A percentile compares a stretch with the other conserved stretches of the same genome.
Evolutionary conservation across 768 basidiomycete species (phyloP).

Genomic region (Brasilioporus rufonigricans): DNA sequence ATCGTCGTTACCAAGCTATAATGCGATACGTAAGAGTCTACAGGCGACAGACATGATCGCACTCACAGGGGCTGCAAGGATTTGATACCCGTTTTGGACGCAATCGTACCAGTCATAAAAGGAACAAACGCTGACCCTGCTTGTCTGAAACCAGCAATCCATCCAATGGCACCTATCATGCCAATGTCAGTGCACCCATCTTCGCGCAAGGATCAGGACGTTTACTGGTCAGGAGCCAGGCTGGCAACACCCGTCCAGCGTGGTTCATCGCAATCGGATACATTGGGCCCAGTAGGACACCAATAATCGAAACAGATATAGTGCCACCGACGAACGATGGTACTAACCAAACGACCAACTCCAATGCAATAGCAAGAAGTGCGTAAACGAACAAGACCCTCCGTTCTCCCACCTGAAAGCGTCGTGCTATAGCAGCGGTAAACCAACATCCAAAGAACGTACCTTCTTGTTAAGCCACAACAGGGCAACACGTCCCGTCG

Average conservation of each 20-base stretch:
- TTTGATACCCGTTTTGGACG: constrained; percentile 53
- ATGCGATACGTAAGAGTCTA: background rate
- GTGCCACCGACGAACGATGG: constrained; percentile 52
- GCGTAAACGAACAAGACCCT: no score
- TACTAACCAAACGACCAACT: constrained; percentile 58
- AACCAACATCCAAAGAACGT: background rate
- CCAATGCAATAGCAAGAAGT: constrained; percentile 56
- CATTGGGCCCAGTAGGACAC: constrained; percentile 51
- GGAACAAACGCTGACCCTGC: constrained; percentile 71
- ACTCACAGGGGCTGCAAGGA: constrained; percentile 37
- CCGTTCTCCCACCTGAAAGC: constrained; percentile 50
- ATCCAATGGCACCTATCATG: constrained; percentile 52
- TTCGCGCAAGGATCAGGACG: no score
- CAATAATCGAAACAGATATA: no score
- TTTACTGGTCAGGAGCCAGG: constrained; percentile 57
- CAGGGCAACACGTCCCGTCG: constrained; percentile 51
- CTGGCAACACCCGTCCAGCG: constrained; percentile 63
- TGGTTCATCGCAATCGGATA: constrained; percentile 67
- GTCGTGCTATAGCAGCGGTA: background rate
- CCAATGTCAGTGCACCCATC: no score
- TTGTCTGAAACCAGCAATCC: constrained; percentile 68
- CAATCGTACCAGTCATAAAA: constrained; percentile 69
- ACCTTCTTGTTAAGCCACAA: constrained; percentile 57
- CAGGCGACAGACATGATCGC: background rate
- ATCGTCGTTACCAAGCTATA: constrained; percentile 40